Conservation (phyloP, 306 rosid genomes). For the Fragaria vesca region DNA sequence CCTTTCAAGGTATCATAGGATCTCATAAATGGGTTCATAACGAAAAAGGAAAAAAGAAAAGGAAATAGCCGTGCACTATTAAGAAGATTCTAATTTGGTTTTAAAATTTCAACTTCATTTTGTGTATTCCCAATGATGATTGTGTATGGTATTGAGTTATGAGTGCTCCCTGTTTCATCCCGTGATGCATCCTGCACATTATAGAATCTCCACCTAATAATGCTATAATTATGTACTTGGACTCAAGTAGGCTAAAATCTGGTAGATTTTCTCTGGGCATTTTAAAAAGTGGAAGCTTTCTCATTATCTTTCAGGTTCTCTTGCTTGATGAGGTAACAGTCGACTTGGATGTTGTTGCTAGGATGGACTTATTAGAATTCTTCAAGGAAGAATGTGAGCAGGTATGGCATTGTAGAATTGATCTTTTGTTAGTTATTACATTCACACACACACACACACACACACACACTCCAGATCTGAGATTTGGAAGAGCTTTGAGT, state of each 20-base stretch:
- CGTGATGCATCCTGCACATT: background rate
- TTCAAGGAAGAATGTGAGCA: slow-evolving; percentile 94
- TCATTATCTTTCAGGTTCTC: slow-evolving; percentile 60
- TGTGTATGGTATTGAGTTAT: background rate
- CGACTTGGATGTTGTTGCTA: slow-evolving; percentile 91
- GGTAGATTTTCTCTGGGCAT: background rate
- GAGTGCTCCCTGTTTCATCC: background rate
- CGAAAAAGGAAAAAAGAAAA: background rate
- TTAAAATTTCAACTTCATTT: background rate
- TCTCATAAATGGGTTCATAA: background rate
- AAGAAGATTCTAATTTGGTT: background rate
- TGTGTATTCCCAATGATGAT: background rate
- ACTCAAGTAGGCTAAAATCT: background rate
- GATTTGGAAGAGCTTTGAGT: slow-evolving; percentile 7
- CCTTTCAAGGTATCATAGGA: slow-evolving; percentile 70
- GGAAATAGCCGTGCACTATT: background rate
- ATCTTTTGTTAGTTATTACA: background rate
- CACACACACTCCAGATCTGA: slow-evolving; percentile 19
- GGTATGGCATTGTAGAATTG: slow-evolving; percentile 47
- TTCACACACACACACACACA: slow-evolving; percentile 24
- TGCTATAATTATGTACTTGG: background rate
- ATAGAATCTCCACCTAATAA: background rate
- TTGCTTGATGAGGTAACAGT: slow-evolving; percentile 94
- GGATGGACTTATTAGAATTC: slow-evolving; percentile 84
- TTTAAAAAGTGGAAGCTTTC: slow-evolving; percentile 6